Base-by-base conservation (phyloP, 2,329 filamentous ascomycete genomes). In the Claviceps quebecensis region DNA sequence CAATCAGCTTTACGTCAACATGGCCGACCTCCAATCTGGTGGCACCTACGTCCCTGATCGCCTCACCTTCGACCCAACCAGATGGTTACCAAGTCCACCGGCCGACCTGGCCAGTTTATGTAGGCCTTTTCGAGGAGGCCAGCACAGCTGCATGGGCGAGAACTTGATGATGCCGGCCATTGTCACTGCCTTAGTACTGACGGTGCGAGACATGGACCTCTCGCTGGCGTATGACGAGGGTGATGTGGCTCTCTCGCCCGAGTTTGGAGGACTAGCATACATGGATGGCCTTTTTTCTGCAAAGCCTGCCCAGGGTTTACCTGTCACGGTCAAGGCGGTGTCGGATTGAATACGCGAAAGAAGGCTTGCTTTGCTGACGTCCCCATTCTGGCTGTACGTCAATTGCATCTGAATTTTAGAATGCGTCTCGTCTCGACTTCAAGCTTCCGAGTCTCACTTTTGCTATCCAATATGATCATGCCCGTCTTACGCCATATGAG, bases 131-230 rank as follows among this genome's bases (percentile, higher is more conserved):
- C 48, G 39, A 41, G 40, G 48, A 14, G 48, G 48, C 17, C 48
- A 50, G 41, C 48, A 50, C 41, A 45, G 48, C 11, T 50, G 48
- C 14, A 50, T 50, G 48, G 48, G 48, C 14, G 48, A 50, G 48
- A 50, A 50, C 40, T 45, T 50, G 40, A 50, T 50, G 29, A 50
- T 50, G 48, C 48, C 48, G 29, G 48, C 40, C 2, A 13, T 50
- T 19, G 48, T 45, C 7, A 46, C 23, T 5, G 49, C 49, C 11
- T 22, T 50, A 16, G 19, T 50, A 19, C 41, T 46, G 22, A 50
- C 43, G 4, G 43, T 46, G 11, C 36, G 43, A 6, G 49, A 50
- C 7, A 34, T 50, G 6, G 43, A 46, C 13, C 29, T 46, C 4
- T 45, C 43, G 6, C 8, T 50, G 43, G 43, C 49, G 22, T 50